Evolutionary conservation across 139 green algal species (phyloP).

Genomic region (Chlorella sorokiniana): DNA sequence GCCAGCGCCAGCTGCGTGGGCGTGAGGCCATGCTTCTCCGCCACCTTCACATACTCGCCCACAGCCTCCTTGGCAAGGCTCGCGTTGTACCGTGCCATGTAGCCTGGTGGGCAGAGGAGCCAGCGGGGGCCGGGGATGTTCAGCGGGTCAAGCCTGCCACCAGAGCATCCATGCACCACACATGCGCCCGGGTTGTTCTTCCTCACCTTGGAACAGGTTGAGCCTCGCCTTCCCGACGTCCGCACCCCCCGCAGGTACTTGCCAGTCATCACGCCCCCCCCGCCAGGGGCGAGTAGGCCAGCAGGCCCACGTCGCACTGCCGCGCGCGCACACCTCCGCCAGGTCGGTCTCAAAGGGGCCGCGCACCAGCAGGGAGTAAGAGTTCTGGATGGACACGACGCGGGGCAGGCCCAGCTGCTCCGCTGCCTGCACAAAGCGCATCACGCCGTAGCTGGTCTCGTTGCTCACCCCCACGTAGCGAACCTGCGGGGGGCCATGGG

Average conservation of each 20-base stretch:
- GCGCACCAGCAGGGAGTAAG: constrained; percentile 71
- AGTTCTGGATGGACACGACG: constrained; percentile 84
- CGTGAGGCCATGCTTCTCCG: constrained; percentile 76
- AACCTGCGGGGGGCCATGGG: constrained; percentile 59
- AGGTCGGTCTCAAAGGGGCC: constrained; percentile 77
- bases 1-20: constrained; percentile 82
- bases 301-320: constrained; percentile 79
- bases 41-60: constrained; percentile 71
- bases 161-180: background rate
- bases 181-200: background rate
- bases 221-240: constrained; percentile 56
- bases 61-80: constrained; percentile 65
- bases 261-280: constrained; percentile 57
- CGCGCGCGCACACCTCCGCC: constrained; percentile 46
- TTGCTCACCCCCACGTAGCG: constrained; percentile 89
- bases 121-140: background rate
- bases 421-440: constrained; percentile 62
- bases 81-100: constrained; percentile 72
- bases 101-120: constrained; percentile 36
- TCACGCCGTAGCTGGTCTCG: constrained; percentile 90
- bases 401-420: constrained; percentile 64
- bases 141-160: background rate
- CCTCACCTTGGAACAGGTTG: constrained; percentile 75
- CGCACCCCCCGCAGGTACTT: constrained; percentile 66
- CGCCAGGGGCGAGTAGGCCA: constrained; percentile 85